Conservation (phyloP, 345 rosid species). For the Tarenaya hassleriana region DNA sequence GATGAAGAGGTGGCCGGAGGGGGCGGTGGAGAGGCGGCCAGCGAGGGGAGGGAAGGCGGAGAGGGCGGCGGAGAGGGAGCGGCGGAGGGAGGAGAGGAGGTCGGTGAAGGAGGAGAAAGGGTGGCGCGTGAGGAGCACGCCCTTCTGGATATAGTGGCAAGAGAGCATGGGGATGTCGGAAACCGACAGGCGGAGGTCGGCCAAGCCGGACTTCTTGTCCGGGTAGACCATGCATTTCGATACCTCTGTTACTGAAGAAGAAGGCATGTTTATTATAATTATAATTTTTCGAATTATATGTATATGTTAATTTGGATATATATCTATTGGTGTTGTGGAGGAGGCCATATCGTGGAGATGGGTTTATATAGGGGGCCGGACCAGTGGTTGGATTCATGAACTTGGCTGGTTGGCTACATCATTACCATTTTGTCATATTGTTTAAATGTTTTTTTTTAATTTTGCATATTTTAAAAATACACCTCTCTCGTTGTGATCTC, state of each 20-base stretch:
- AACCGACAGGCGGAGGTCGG: slow-evolving; percentile 78
- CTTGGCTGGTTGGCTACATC: slow-evolving; percentile 24
- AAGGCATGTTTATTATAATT: slow-evolving; percentile 50
- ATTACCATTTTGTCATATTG: slow-evolving; percentile 18
- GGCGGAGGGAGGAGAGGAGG: slow-evolving; percentile 42
- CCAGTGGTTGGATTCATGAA: slow-evolving; percentile 44
- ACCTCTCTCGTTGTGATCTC: no score
- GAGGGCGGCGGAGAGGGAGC: slow-evolving; percentile 61
- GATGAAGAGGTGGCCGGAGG: slow-evolving; percentile 55
- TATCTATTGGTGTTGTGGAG: slow-evolving; percentile 15
- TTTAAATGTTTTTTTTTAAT: not conserved
- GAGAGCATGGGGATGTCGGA: slow-evolving; percentile 98
- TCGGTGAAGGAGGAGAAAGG: slow-evolving; percentile 43
- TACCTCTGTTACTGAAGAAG: slow-evolving; percentile 36
- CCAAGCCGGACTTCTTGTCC: slow-evolving; percentile 34
- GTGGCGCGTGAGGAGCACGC: slow-evolving; percentile 47
- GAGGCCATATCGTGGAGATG: not conserved
- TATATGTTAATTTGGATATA: not conserved
- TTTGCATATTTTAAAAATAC: not conserved
- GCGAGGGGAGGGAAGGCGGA: slow-evolving; percentile 80
- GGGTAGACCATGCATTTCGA: slow-evolving; percentile 62
- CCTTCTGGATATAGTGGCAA: slow-evolving; percentile 96
- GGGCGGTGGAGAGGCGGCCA: slow-evolving; percentile 62
- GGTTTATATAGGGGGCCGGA: slow-evolving; percentile 40
- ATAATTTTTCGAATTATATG: no score